Evolutionary conservation across 164 flowering plant species (phyloP).

Genomic region (Aristolochia contorta): DNA sequence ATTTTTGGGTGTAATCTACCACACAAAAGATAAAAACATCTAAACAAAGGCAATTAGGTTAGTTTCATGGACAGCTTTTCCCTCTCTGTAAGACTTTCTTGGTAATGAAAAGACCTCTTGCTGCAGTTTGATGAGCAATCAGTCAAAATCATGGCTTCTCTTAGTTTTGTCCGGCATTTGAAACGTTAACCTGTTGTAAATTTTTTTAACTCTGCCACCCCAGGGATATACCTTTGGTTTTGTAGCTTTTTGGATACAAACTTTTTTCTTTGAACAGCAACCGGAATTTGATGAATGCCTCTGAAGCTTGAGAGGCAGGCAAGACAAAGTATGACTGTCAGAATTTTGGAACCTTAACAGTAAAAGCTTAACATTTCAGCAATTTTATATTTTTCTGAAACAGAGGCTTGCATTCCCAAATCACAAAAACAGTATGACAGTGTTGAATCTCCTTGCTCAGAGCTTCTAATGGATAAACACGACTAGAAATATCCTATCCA

Average conservation of each 20-base stretch:
- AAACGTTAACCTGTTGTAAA: background rate
- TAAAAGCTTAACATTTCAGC: background rate
- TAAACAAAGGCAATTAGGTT: too few relatives aligned
- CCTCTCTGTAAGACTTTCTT: background rate
- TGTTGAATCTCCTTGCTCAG: constrained; percentile 83
- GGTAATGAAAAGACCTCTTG: too few relatives aligned
- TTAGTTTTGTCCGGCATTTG: background rate
- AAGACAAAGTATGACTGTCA: background rate
- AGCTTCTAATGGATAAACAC: constrained; percentile 62
- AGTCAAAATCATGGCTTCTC: background rate
- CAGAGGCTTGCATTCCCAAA: constrained; percentile 76
- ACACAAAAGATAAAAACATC: too few relatives aligned
- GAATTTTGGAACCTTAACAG: too few relatives aligned
- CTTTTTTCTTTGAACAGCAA: background rate
- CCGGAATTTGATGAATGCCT: background rate
- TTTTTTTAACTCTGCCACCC: background rate
- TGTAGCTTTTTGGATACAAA: too few relatives aligned
- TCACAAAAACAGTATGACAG: constrained; percentile 87
- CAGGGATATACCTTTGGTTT: too few relatives aligned
- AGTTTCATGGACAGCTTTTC: background rate
- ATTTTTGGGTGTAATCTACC: too few relatives aligned
- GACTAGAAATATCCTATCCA: too few relatives aligned
- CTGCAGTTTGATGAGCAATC: background rate
- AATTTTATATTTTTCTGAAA: constrained; percentile 47
- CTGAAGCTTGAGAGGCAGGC: background rate